Percentiles rank a stretch among this genome's conserved stretches.
phyloP scores from a whole-genome alignment of 768 basidiomycete genomes.

The Crassisporium funariophilum region DNA sequence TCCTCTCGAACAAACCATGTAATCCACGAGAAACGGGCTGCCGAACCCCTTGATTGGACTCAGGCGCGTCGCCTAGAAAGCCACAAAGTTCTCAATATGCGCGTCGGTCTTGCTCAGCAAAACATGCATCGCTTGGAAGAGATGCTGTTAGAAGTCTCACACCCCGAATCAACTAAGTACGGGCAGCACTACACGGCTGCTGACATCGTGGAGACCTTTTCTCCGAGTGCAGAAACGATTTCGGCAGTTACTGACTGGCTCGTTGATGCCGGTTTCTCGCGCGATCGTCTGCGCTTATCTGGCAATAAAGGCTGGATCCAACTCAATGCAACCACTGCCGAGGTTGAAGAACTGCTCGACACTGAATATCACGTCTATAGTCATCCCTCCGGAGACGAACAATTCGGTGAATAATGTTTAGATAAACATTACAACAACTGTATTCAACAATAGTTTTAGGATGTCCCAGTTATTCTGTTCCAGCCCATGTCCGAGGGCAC shows the following conservation, averaged over 20 bases:
- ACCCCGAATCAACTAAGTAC: slow-evolving; percentile 52
- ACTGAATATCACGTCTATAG: slow-evolving; percentile 50
- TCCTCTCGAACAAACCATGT: slow-evolving; percentile 24
- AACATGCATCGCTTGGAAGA: slow-evolving; percentile 49
- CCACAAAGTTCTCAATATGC: slow-evolving; percentile 42
- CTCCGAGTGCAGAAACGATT: slow-evolving; percentile 44
- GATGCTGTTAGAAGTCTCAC: slow-evolving; percentile 48
- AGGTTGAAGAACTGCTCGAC: slow-evolving; percentile 43
- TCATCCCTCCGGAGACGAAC: slow-evolving; percentile 40
- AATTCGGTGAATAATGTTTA: slow-evolving; percentile 35
- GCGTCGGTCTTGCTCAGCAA: slow-evolving; percentile 48
- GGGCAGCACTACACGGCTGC: slow-evolving; percentile 51
- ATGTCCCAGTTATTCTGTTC: slow-evolving; percentile 42
- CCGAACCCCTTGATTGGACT: slow-evolving; percentile 29
- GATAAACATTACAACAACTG: neutral
- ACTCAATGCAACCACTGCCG: slow-evolving; percentile 41
- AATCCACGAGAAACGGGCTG: slow-evolving; percentile 29
- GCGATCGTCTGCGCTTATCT: slow-evolving; percentile 39
- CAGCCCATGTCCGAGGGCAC: slow-evolving; percentile 40
- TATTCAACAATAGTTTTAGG: slow-evolving; percentile 23
- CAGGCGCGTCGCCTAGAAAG: slow-evolving; percentile 23
- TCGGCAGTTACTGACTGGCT: slow-evolving; percentile 47
- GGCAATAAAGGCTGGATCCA: slow-evolving; percentile 44
- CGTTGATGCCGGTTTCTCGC: slow-evolving; percentile 38
- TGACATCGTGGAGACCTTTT: slow-evolving; percentile 46